Evolutionary conservation across 352 stramenopile species (phyloP), one percentile per base, ranked within the genome.

Genomic region (Globisporangium parvum): DNA sequence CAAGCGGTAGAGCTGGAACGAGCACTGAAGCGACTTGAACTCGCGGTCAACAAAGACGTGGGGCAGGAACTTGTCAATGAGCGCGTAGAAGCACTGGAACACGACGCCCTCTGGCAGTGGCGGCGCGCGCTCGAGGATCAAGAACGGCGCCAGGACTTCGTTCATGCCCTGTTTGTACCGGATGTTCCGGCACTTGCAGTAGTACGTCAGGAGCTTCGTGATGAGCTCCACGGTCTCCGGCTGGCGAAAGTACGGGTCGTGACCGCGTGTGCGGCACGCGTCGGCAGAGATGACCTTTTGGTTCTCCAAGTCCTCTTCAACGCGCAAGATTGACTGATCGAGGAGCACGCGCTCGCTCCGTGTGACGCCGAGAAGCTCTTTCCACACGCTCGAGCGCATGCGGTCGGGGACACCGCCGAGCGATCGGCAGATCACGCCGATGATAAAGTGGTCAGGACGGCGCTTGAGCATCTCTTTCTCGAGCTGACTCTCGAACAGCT

Each of bases 121-220:
- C 14, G 63, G 60, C 17, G 51, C 55, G n/a, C 67, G 58, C 31
- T 77, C 64, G 31, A 96, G 74, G 50, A 96, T 70, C 24, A 98
- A 55, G 57, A 98, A 97, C 1, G 91, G 91, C 17, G 91, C 91
- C 5, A 98, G 68, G 47, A 97, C 87, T 65, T 98, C 91, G 66
- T 98, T 97, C 89, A 98, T 95, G 17, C 91, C 91, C 69, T 98
- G 90, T 53, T 97, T 97, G 84, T 98, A 98, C 21, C 71, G 65
- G 51, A 97, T 80, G 40, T 68, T 88, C 47, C 90, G 81, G 51
- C 72, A 79, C 60, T 97, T 97, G 84, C 91, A 97, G 65, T 97
- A 97, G 61, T 94, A 96, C 15, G 91, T 97, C 33, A 98, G 73
- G 53, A 97, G 62, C 60, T 93, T 87, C 11, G 69, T 64, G 51